Evolutionary conservation across 2,329 filamentous ascomycete genomes (phyloP).

Genomic region (Claviceps purpurea): DNA sequence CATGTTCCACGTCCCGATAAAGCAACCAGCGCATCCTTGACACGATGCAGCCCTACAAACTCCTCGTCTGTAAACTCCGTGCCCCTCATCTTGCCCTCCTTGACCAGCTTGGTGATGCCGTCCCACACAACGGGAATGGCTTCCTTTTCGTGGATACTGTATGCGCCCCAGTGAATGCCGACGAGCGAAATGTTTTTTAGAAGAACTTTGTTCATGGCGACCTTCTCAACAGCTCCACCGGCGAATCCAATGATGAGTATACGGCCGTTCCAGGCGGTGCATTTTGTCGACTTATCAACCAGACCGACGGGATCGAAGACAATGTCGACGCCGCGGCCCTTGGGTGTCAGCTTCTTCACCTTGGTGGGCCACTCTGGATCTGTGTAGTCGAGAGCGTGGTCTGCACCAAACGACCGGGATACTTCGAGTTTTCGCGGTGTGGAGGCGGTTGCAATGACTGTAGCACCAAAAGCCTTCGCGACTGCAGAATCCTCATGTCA

Average conservation of each 20-base stretch:
- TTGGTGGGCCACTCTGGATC: slow-evolving; percentile 48
- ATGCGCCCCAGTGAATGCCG: slow-evolving; percentile 85
- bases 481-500: slow-evolving; percentile 26
- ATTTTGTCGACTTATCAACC: slow-evolving; percentile 79
- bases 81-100: slow-evolving; percentile 62
- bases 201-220: slow-evolving; percentile 82
- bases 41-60: slow-evolving; percentile 69
- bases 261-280: slow-evolving; percentile 84
- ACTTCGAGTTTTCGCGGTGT: slow-evolving; percentile 67
- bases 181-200: slow-evolving; percentile 89
- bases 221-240: slow-evolving; percentile 62
- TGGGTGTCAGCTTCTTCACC: slow-evolving; percentile 67
- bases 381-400: slow-evolving; percentile 68
- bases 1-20: slow-evolving; percentile 74
- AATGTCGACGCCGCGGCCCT: slow-evolving; percentile 66
- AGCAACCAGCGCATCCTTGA: slow-evolving; percentile 63
- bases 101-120: slow-evolving; percentile 66
- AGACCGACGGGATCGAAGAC: slow-evolving; percentile 91
- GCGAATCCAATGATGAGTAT: slow-evolving; percentile 85
- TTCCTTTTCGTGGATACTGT: slow-evolving; percentile 58
- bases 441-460: slow-evolving; percentile 84
- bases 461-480: slow-evolving; percentile 83
- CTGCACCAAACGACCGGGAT: slow-evolving; percentile 68
- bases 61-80: slow-evolving; percentile 73
- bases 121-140: slow-evolving; percentile 65